phyloP scores from a whole-genome alignment of 352 stramenopile genomes.

The Globisporangium viniferum region DNA sequence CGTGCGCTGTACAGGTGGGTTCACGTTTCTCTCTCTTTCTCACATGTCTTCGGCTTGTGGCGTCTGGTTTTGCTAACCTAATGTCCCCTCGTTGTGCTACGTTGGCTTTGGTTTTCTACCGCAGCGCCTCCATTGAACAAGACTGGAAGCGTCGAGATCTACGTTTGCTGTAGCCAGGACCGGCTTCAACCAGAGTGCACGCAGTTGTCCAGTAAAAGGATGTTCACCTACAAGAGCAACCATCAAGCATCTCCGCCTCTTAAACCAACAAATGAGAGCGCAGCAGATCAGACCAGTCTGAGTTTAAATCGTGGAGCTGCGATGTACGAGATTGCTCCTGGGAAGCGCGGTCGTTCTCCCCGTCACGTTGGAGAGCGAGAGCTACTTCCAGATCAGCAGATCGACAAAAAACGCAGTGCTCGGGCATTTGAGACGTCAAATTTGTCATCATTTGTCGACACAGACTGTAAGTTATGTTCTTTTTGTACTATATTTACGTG shows the following conservation, averaged over 20 bases:
- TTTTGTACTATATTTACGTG: too few relatives aligned
- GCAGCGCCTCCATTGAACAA: constrained; percentile 42
- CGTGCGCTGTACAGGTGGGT: constrained; percentile 70
- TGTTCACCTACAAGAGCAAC: constrained; percentile 60
- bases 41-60: background rate
- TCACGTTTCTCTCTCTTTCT: background rate
- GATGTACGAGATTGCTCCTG: constrained; percentile 6
- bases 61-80: background rate
- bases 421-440: constrained; percentile 23
- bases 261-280: background rate
- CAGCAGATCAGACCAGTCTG: background rate
- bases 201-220: constrained; percentile 44
- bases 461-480: constrained; percentile 38
- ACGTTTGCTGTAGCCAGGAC: constrained; percentile 39
- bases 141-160: constrained; percentile 56
- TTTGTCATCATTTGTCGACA: constrained; percentile 69
- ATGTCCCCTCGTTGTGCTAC: background rate
- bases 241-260: constrained; percentile 27
- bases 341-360: constrained; percentile 53
- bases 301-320: background rate
- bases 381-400: background rate
- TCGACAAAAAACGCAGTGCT: constrained; percentile 6
- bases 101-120: too few relatives aligned
- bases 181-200: constrained; percentile 24
- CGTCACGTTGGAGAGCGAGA: background rate